phyloP scores from a whole-genome alignment of 345 rosid species.

The Gossypium arboreum region DNA sequence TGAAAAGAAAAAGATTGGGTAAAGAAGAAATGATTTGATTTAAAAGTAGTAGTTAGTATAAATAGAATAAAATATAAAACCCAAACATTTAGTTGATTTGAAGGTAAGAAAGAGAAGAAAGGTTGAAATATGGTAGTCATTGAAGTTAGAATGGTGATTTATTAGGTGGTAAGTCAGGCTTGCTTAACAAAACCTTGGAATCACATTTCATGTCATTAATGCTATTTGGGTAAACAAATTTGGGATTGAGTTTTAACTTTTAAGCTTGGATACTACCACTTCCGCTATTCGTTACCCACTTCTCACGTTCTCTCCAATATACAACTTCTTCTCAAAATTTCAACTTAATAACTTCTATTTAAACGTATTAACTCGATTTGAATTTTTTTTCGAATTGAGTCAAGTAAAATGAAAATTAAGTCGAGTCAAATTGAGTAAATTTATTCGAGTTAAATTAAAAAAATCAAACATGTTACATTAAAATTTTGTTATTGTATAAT shows the following conservation, averaged over 20 bases:
- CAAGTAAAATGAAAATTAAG: too few species aligned
- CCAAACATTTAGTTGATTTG: background rate
- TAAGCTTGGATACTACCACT: background rate
- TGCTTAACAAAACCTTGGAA: background rate
- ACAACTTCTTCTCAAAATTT: background rate
- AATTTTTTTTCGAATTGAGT: too few species aligned
- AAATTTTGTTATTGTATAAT: too few species aligned
- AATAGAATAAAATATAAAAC: too few species aligned
- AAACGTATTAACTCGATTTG: accelerated
- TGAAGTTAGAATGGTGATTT: background rate
- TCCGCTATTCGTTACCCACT: background rate
- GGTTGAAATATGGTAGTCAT: constrained; percentile 1
- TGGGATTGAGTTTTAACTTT: background rate
- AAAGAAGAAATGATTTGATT: too few species aligned
- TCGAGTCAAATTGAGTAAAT: too few species aligned
- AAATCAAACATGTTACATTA: too few species aligned
- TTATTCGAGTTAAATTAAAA: too few species aligned
- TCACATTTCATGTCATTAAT: background rate
- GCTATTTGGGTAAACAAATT: background rate
- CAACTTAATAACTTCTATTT: too few species aligned
- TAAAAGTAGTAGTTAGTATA: too few species aligned
- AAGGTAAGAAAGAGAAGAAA: background rate
- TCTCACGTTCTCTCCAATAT: background rate
- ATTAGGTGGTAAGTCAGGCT: background rate
- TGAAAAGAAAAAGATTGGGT: too few species aligned